Conservation (phyloP, 1,284 basidiomycete genomes). For the Cutaneotrichosporon sp. region DNA sequence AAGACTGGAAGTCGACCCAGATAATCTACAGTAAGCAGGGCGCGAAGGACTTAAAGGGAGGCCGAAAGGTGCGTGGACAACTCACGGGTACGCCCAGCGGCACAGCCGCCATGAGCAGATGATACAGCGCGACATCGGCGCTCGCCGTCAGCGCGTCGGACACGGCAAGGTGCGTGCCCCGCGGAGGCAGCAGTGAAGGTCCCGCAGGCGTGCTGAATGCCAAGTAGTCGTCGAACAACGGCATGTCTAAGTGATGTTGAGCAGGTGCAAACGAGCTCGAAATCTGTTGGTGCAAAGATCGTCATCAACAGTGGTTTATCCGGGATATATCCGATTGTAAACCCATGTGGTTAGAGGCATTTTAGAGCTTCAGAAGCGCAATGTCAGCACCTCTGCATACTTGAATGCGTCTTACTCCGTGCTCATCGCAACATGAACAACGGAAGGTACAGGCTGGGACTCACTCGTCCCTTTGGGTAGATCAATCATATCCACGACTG, state of each 20-base stretch:
- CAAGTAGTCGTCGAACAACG: conserved; percentile 1
- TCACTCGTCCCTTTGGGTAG: too few species aligned
- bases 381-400: too few species aligned
- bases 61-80: neutral
- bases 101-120: conserved; percentile 33
- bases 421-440: too few species aligned
- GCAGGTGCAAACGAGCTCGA: neutral
- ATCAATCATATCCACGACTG: too few species aligned
- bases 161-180: conserved; percentile 35
- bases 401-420: too few species aligned
- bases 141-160: conserved; percentile 42
- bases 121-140: conserved; percentile 38
- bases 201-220: neutral
- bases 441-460: too few species aligned
- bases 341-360: too few species aligned
- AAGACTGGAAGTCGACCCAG: conserved; percentile 40
- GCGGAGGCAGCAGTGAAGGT: conserved; percentile 29
- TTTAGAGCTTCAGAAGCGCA: too few species aligned
- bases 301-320: neutral
- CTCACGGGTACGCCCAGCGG: conserved; percentile 19
- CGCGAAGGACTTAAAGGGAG: neutral
- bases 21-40: conserved; percentile 19
- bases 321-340: too few species aligned
- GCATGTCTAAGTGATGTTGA: neutral
- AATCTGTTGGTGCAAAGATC: too few species aligned